Evolutionary conservation across 2,329 filamentous ascomycete genomes (phyloP), one percentile per base, ranked within the genome.

Genomic region (Paraphoma chrysanthemicola): DNA sequence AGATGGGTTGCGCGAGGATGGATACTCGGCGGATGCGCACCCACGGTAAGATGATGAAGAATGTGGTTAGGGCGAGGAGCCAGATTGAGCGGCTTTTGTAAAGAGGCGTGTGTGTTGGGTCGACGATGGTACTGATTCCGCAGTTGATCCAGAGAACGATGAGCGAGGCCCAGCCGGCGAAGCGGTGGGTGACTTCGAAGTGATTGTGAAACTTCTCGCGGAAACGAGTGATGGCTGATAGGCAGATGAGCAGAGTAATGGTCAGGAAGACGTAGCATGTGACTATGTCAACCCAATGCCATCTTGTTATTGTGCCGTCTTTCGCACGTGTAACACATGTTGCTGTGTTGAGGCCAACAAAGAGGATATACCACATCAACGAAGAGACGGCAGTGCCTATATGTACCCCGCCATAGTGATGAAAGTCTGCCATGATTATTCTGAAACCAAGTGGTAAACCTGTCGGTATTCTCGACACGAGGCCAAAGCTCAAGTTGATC

Each of bases 11-110:
- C 7, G 88, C 79, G 17, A 83, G 78, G 53, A 94, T 88, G 11
- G 80, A 77, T 38, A 91, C 86, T 62, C 85, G 87, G 52, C 89
- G 85, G 18, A 95, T 85, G 59, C 86, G 83, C 1, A 89, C 71
- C 91, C 91, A 96, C 0, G 92, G 90, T 44, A 89, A 86, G 49
- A 89, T 80, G 63, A 94, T 83, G 63, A 88, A 85, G 46, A 83
- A 69, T 1, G 90, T 91, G 41, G 87, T 87, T 33, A 85, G 71
- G 28, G 86, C 65, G 16, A 94, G 80, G 67, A 91, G 84, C 89
- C 90, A 95, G 73, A 94, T 57, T 0, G 64, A 56, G 0, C 68
- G 53, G 18, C 62, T 62, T 1, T 31, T 33, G 44, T 54, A 50
- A 10, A 67, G 51, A 3, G 56, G 44, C 3, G 33, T 28, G 6